Conservation (phyloP, 176 grass and related monocot genomes). For the Ensete glaucum region DNA sequence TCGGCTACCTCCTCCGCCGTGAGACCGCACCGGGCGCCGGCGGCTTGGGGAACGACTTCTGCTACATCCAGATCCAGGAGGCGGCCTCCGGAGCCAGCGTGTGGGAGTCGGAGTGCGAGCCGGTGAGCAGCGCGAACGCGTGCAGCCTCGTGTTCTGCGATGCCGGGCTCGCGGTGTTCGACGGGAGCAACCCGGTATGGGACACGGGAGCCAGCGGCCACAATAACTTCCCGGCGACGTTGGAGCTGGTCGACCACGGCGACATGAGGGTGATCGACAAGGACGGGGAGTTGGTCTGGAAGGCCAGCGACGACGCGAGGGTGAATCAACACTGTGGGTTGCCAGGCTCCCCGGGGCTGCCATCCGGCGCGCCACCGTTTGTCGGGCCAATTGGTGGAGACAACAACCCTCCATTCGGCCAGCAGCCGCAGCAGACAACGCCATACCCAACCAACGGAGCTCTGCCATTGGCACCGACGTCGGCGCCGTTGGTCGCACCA, state of each 20-base stretch:
- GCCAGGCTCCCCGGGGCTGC: slow-evolving; percentile 51
- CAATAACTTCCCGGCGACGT: slow-evolving; percentile 53
- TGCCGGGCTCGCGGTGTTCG: slow-evolving; percentile 72
- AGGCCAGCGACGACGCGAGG: slow-evolving; percentile 51
- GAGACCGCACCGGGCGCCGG: slow-evolving; percentile 46
- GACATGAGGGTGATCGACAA: slow-evolving; percentile 87
- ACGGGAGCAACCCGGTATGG: slow-evolving; percentile 57
- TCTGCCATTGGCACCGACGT: not conserved
- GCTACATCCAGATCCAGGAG: slow-evolving; percentile 59
- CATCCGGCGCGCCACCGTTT: slow-evolving; percentile 47
- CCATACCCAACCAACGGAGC: not conserved
- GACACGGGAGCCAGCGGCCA: slow-evolving; percentile 33
- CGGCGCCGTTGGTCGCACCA: not conserved
- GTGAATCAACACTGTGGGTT: slow-evolving; percentile 54
- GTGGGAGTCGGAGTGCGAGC: slow-evolving; percentile 79
- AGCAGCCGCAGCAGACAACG: slow-evolving; percentile 2
- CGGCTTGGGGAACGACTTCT: slow-evolving; percentile 72
- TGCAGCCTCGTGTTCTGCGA: slow-evolving; percentile 65
- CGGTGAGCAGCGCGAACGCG: slow-evolving; percentile 62
- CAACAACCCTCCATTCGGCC: slow-evolving; percentile 45
- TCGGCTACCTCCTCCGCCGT: slow-evolving; percentile 54
- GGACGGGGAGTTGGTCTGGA: slow-evolving; percentile 76
- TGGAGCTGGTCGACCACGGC: slow-evolving; percentile 79
- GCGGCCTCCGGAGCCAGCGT: slow-evolving; percentile 18
- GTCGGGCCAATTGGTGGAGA: slow-evolving; percentile 43